A percentile compares a stretch with the other conserved stretches of the same genome.
These are phyloP conservation scores for Anisodus tanguticus DNA, from an alignment of 257 asterid genomes.

Conservation along the genomic window DNA sequence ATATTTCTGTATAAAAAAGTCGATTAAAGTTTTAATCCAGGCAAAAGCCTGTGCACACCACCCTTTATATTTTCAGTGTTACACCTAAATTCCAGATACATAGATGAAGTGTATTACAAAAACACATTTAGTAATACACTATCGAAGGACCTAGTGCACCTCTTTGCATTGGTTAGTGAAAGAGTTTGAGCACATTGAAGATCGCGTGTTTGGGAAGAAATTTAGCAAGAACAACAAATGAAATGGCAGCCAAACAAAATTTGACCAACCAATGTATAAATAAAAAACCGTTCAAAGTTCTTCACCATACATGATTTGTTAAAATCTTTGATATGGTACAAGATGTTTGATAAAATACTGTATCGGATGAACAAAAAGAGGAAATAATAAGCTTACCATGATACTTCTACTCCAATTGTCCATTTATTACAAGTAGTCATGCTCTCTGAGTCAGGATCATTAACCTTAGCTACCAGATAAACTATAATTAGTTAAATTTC, in stretches of 20 bases:
- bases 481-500: neutral
- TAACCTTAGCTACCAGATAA: conserved; percentile 55
- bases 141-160: too few relatives aligned
- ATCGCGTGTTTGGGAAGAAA: too few relatives aligned
- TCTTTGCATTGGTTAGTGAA: too few relatives aligned
- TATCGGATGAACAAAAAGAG: neutral
- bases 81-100: too few relatives aligned
- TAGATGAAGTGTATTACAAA: too few relatives aligned
- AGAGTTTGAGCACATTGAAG: too few relatives aligned
- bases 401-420: conserved; percentile 51
- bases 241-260: neutral
- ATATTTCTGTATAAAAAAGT: too few relatives aligned
- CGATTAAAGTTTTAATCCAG: too few relatives aligned
- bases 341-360: neutral
- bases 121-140: too few relatives aligned
- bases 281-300: neutral
- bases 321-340: neutral
- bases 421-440: conserved; percentile 52
- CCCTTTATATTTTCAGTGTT: too few relatives aligned
- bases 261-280: neutral
- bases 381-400: conserved; percentile 49
- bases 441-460: conserved; percentile 65
- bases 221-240: too few relatives aligned
- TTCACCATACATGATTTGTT: neutral
- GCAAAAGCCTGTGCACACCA: too few relatives aligned